A percentile compares a stretch with the other conserved stretches of the same genome.
Evolutionary conservation across 2,329 filamentous ascomycete species (phyloP).

Genomic region (Neofusicoccum kwambonambiense): DNA sequence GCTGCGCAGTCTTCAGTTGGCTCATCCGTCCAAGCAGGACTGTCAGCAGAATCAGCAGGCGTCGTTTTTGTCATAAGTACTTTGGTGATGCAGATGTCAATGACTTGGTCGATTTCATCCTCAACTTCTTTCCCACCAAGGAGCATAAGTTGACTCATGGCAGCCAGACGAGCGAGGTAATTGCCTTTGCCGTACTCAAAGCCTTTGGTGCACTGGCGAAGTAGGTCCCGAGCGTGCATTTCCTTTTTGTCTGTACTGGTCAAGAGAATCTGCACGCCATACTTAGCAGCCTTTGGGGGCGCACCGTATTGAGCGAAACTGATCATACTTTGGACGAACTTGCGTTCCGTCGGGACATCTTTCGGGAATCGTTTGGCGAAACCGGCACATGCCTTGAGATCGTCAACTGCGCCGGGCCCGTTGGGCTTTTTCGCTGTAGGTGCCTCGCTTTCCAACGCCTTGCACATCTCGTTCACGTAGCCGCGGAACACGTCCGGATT

Average conservation of each 20-base stretch:
- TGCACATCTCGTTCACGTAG: constrained; percentile 88
- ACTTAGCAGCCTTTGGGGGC: constrained; percentile 82
- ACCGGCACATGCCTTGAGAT: constrained; percentile 87
- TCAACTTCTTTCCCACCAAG: constrained; percentile 71
- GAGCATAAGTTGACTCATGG: constrained; percentile 72
- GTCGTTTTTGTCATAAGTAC: constrained; percentile 64
- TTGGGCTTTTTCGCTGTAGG: constrained; percentile 68
- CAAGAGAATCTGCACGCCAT: constrained; percentile 88
- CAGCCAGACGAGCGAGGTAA: constrained; percentile 71
- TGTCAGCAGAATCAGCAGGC: constrained; percentile 56
- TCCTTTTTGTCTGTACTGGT: constrained; percentile 74
- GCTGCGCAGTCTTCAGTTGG: constrained; percentile 79
- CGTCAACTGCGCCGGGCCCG: constrained; percentile 76
- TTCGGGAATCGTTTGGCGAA: constrained; percentile 84
- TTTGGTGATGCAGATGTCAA: constrained; percentile 72
- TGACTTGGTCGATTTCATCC: constrained; percentile 67
- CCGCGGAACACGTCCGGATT: constrained; percentile 91
- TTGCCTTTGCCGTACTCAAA: constrained; percentile 71
- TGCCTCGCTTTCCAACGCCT: constrained; percentile 76
- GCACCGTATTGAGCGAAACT: constrained; percentile 80
- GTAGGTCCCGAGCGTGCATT: constrained; percentile 79
- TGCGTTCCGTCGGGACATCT: constrained; percentile 78
- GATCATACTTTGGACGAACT: constrained; percentile 76
- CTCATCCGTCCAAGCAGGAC: constrained; percentile 62
- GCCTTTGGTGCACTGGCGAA: constrained; percentile 71